A percentile compares a stretch with the other conserved stretches of the same genome.
These are phyloP conservation scores for Canavalia ensiformis DNA, from an alignment of 306 rosid genomes.

Conservation along the genomic window DNA sequence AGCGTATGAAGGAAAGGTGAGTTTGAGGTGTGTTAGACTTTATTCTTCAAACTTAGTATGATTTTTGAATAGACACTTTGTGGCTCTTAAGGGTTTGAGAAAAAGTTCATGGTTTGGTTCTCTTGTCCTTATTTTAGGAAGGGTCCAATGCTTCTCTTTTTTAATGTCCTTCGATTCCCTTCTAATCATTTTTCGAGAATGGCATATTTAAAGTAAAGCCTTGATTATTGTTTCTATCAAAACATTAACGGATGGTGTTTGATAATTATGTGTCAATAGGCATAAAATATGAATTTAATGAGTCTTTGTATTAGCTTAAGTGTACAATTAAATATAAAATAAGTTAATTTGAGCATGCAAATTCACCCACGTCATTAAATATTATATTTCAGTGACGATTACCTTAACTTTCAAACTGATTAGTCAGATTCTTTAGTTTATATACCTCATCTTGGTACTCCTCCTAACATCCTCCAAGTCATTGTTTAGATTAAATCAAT, in stretches of 20 bases:
- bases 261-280: not conserved
- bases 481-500: constrained; percentile 11
- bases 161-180: constrained; percentile 36
- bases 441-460: not conserved
- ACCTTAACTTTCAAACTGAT: constrained; percentile 3
- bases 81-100: constrained; percentile 9
- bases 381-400: not conserved
- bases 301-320: not conserved
- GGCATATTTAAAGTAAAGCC: constrained; percentile 11
- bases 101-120: constrained; percentile 23
- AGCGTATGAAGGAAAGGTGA: constrained; percentile 53
- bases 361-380: not conserved
- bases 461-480: constrained; percentile 8
- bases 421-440: constrained; percentile 25
- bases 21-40: constrained; percentile 49
- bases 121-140: constrained; percentile 24
- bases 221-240: not conserved
- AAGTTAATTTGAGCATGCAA: constrained; percentile 10
- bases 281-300: not conserved
- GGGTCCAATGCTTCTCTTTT: constrained; percentile 22
- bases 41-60: constrained; percentile 44
- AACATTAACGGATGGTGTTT: not conserved
- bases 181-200: not conserved
- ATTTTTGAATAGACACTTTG: constrained; percentile 42
- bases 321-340: not conserved